A percentile compares a stretch with the other conserved stretches of the same genome.
Conservation (phyloP, 345 rosid species). For the Bruguiera gymnorhiza region DNA sequence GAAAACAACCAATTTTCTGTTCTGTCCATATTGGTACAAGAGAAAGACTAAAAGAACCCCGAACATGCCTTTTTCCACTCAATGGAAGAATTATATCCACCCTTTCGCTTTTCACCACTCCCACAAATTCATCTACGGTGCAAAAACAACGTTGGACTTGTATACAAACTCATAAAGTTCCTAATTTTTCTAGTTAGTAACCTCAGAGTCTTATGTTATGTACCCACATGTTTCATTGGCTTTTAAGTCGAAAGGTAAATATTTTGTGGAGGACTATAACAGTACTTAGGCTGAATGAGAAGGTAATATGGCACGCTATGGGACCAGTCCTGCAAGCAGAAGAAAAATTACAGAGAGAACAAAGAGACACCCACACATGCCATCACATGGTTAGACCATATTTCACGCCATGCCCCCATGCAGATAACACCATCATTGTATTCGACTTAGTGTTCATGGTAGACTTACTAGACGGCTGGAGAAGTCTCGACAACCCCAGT, state of each 20-base stretch:
- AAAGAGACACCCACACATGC: constrained; percentile 35
- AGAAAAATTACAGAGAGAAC: not conserved
- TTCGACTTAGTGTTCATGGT: not conserved
- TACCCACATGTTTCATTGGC: too few relatives aligned
- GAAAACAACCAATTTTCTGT: not conserved
- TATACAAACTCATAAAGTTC: too few relatives aligned
- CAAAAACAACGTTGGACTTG: too few relatives aligned
- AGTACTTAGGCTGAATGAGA: not conserved
- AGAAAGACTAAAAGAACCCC: constrained; percentile 42
- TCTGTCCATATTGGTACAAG: constrained; percentile 43
- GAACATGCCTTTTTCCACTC: too few relatives aligned
- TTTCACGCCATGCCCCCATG: constrained; percentile 47
- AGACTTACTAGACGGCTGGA: not conserved
- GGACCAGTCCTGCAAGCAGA: constrained; percentile 1
- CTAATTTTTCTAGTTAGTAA: too few relatives aligned
- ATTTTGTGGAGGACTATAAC: too few relatives aligned
- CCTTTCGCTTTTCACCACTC: too few relatives aligned
- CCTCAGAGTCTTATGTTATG: too few relatives aligned
- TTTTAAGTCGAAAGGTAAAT: too few relatives aligned
- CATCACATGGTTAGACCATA: constrained; percentile 43
- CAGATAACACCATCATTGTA: constrained; percentile 44
- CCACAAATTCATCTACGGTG: too few relatives aligned
- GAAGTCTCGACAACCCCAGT: constrained; percentile 3
- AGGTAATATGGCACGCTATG: constrained; percentile 20
- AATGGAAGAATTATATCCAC: too few relatives aligned